These are phyloP conservation scores for Chimonanthus salicifolius DNA, from an alignment of 164 flowering plant genomes.

Conservation along the genomic window DNA sequence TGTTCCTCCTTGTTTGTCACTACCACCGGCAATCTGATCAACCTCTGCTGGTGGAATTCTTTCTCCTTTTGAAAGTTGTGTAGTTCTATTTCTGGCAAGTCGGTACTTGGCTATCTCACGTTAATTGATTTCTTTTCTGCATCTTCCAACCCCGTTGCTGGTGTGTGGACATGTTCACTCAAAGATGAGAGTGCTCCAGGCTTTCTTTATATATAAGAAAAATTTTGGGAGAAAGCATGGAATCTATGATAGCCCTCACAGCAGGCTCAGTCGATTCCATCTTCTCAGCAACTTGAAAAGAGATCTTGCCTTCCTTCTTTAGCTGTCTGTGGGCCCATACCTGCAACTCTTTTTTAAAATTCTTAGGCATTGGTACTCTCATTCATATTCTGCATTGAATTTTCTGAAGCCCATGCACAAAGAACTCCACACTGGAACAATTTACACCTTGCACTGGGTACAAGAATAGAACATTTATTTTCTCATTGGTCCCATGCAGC, in stretches of 20 bases:
- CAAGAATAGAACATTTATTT: conserved; percentile 48
- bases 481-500: conserved; percentile 34
- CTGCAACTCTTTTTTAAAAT: conserved; percentile 22
- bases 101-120: conserved; percentile 2
- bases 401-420: conserved; percentile 14
- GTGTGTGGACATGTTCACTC: conserved; percentile 22
- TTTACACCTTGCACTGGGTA: conserved; percentile 51
- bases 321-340: conserved; percentile 29
- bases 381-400: conserved; percentile 28
- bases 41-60: conserved; percentile 2
- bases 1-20: conserved; percentile 3
- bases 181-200: conserved; percentile 14
- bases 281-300: conserved; percentile 57
- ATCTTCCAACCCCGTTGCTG: conserved; percentile 11
- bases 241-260: conserved; percentile 42
- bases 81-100: neutral
- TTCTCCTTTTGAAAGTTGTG: neutral
- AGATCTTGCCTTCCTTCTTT: conserved; percentile 48
- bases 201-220: conserved; percentile 40
- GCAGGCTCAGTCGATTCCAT: conserved; percentile 43
- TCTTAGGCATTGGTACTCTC: conserved; percentile 25
- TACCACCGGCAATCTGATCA: neutral
- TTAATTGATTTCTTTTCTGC: neutral
- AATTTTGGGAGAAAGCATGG: conserved; percentile 29
- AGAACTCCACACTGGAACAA: conserved; percentile 18